Percentiles rank a stretch among this genome's conserved stretches.
phyloP scores from a whole-genome alignment of 2,329 filamentous ascomycete species.

The Rhinocladiella similis region DNA sequence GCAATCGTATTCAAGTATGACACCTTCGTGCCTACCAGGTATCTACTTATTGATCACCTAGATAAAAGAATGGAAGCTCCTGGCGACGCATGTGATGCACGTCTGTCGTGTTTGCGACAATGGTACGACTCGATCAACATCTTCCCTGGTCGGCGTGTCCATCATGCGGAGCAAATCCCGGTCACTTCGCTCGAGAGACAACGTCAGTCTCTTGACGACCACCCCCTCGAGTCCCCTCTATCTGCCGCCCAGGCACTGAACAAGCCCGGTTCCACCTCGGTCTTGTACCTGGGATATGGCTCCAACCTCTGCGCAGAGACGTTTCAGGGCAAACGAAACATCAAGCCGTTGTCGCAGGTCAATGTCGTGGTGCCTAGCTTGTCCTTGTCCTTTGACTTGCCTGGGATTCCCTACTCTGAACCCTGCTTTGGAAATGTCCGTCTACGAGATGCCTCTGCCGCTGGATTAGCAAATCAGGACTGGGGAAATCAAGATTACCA shows the following conservation, averaged over 20 bases:
- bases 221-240: conserved; percentile 1
- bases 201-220: conserved; percentile 17
- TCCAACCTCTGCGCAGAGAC: conserved; percentile 82
- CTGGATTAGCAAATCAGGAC: conserved; percentile 9
- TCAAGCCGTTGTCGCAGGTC: conserved; percentile 76
- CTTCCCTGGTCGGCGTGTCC: neutral
- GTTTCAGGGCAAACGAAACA: conserved; percentile 74
- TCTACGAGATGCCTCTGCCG: conserved; percentile 51
- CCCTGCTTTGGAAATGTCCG: conserved; percentile 89
- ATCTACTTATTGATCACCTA: neutral
- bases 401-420: conserved; percentile 81
- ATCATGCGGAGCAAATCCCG: conserved; percentile 7
- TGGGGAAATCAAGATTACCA: conserved; percentile 45
- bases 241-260: neutral
- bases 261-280: conserved; percentile 43
- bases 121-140: conserved; percentile 13
- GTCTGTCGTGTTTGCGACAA: conserved; percentile 8
- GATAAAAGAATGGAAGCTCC: neutral
- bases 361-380: conserved; percentile 81
- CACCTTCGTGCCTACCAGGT: neutral
- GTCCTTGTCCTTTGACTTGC: conserved; percentile 78
- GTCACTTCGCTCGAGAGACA: conserved; percentile 18
- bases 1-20: conserved; percentile 12
- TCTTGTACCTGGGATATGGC: conserved; percentile 85
- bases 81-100: neutral